Conservation (phyloP, 257 asterid genomes). For the Solanum habrochaites region DNA sequence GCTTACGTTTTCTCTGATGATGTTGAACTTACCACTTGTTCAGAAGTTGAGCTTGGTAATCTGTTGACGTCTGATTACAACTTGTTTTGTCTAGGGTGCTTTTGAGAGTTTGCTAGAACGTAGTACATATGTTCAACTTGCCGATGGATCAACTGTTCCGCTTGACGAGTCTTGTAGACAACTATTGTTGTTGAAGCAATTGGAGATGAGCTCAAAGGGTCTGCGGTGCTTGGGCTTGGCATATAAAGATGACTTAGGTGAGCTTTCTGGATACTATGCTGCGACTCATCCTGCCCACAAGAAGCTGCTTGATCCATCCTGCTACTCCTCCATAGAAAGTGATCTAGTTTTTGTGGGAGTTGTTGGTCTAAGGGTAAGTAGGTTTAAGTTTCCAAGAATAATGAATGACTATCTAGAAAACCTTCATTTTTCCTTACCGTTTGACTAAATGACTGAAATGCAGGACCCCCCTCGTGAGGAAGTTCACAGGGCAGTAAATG, state of each 20-base stretch:
- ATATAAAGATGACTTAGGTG: conserved; percentile 68
- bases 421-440: background rate
- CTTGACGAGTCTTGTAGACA: conserved; percentile 54
- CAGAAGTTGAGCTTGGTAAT: background rate
- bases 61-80: background rate
- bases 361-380: conserved; percentile 73
- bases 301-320: conserved; percentile 61
- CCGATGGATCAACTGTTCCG: conserved; percentile 53
- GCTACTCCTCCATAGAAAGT: conserved; percentile 61
- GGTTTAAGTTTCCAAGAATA: background rate
- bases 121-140: conserved; percentile 53
- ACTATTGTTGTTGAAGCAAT: conserved; percentile 36
- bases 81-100: conserved; percentile 59
- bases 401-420: background rate
- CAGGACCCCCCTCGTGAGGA: conserved; percentile 98
- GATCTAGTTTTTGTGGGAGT: conserved; percentile 72
- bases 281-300: conserved; percentile 58
- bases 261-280: conserved; percentile 52
- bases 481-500: conserved; percentile 61
- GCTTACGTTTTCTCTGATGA: background rate
- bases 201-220: conserved; percentile 75
- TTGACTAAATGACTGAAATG: background rate
- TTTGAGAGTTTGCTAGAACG: conserved; percentile 83
- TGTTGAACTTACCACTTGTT: background rate
- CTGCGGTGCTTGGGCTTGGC: conserved; percentile 82